Evolutionary conservation across 164 flowering plant genomes (phyloP).

Genomic region (Taxillus chinensis): DNA sequence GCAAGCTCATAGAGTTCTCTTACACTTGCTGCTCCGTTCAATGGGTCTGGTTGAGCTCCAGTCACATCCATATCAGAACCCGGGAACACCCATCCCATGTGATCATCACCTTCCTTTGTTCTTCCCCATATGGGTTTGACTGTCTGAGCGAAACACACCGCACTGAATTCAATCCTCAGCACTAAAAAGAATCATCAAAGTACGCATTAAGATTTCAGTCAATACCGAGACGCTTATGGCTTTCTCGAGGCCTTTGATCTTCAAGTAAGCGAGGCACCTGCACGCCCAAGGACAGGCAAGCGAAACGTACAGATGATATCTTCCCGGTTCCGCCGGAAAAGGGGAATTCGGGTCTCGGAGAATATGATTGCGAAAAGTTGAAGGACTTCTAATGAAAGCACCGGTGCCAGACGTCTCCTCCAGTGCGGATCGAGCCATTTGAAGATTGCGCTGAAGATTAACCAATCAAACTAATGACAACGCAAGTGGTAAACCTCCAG

Average conservation of each 20-base stretch:
- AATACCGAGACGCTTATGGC: slow-evolving; percentile 73
- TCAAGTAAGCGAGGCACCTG: slow-evolving; percentile 79
- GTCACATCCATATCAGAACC: slow-evolving; percentile 48
- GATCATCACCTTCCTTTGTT: slow-evolving; percentile 79
- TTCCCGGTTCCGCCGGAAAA: slow-evolving; percentile 74
- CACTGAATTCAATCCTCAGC: too few relatives aligned
- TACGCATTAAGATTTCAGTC: neutral
- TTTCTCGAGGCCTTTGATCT: slow-evolving; percentile 80
- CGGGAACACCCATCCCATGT: slow-evolving; percentile 96
- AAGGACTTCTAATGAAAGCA: slow-evolving; percentile 68
- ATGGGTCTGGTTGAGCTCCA: slow-evolving; percentile 74
- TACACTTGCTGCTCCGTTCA: slow-evolving; percentile 66
- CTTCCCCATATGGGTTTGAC: slow-evolving; percentile 81
- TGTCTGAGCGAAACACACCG: slow-evolving; percentile 25
- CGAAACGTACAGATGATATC: slow-evolving; percentile 87
- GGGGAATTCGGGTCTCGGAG: slow-evolving; percentile 55
- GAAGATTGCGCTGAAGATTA: slow-evolving; percentile 18
- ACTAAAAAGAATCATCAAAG: neutral
- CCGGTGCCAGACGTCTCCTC: slow-evolving; percentile 82
- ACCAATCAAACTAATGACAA: too few relatives aligned
- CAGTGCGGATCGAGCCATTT: slow-evolving; percentile 77
- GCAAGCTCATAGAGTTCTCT: slow-evolving; percentile 85
- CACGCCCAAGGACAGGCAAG: slow-evolving; percentile 99
- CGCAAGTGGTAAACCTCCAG: too few relatives aligned
- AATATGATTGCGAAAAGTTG: slow-evolving; percentile 69